Percentiles rank a stretch among this genome's conserved stretches.
These are phyloP conservation scores for Goniomonas avonlea DNA, from an alignment of 78 protist genomes.

Conservation along the genomic window DNA sequence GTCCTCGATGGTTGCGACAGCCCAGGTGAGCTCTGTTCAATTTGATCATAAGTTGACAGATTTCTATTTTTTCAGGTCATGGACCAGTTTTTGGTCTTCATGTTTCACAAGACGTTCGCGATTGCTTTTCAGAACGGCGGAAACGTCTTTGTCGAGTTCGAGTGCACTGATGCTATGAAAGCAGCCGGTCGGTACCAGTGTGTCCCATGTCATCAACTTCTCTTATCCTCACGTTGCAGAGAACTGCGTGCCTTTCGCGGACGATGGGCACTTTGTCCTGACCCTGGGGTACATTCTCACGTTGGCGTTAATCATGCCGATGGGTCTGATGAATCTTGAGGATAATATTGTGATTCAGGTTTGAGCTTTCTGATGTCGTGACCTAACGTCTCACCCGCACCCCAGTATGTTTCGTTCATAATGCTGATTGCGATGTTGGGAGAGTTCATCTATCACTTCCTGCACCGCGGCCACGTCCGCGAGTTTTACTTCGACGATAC, in stretches of 20 bases:
- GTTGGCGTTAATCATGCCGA: not conserved
- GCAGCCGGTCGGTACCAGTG: too few relatives aligned
- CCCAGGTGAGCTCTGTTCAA: not conserved
- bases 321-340: not conserved
- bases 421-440: not conserved
- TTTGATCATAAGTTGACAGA: not conserved
- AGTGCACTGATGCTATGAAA: too few relatives aligned
- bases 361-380: too few relatives aligned
- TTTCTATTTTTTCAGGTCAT: not conserved
- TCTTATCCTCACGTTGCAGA: too few relatives aligned
- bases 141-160: too few relatives aligned
- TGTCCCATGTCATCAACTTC: too few relatives aligned
- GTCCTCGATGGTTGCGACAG: conserved; percentile 14
- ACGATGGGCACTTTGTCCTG: too few relatives aligned
- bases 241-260: too few relatives aligned
- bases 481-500: too few relatives aligned
- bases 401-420: not conserved
- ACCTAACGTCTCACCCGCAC: too few relatives aligned
- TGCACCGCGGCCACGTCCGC: conserved; percentile 4
- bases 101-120: not conserved
- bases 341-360: not conserved
- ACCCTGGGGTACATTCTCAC: not conserved
- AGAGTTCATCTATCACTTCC: not conserved
- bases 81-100: not conserved
- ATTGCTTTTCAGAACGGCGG: not conserved